Conservation (phyloP, 2,329 filamentous ascomycete genomes). For the Myriosclerotinia curreyana region DNA sequence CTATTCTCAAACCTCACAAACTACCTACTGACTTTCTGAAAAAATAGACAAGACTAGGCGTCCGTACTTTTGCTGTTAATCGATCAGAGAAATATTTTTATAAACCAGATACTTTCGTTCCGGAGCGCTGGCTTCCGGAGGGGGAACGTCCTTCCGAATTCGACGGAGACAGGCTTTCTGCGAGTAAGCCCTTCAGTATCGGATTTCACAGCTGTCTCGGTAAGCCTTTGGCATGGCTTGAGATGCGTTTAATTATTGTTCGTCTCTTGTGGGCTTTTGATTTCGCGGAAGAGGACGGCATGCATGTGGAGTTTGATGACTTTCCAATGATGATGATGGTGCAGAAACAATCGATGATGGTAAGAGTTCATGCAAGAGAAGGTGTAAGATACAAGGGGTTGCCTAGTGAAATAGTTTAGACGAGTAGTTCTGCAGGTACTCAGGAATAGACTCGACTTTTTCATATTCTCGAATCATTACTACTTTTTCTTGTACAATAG, state of each 20-base stretch:
- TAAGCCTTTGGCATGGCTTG: conserved; percentile 2
- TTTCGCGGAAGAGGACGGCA: not conserved
- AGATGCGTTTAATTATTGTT: not conserved
- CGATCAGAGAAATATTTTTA: conserved; percentile 15
- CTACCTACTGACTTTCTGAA: not conserved
- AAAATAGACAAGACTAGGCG: conserved; percentile 21
- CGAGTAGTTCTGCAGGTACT: too few species aligned
- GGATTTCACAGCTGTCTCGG: conserved; percentile 23
- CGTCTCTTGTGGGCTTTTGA: conserved; percentile 9
- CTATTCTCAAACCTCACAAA: not conserved
- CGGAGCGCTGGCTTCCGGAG: conserved; percentile 39
- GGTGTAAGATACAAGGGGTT: too few species aligned
- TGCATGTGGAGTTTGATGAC: conserved; percentile 3
- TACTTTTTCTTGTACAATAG: too few species aligned
- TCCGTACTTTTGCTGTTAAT: not conserved
- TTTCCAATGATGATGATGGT: conserved; percentile 6
- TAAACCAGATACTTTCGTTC: conserved; percentile 22
- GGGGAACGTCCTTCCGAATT: not conserved
- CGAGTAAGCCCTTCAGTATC: conserved; percentile 19
- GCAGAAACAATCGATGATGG: not conserved
- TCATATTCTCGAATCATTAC: too few species aligned
- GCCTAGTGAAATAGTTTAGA: too few species aligned
- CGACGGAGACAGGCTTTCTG: conserved; percentile 13
- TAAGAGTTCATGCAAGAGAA: not conserved
- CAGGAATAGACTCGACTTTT: too few species aligned